Evolutionary conservation across 129 eudicot genomes (phyloP).

Genomic region (Oenanthe sinensis): DNA sequence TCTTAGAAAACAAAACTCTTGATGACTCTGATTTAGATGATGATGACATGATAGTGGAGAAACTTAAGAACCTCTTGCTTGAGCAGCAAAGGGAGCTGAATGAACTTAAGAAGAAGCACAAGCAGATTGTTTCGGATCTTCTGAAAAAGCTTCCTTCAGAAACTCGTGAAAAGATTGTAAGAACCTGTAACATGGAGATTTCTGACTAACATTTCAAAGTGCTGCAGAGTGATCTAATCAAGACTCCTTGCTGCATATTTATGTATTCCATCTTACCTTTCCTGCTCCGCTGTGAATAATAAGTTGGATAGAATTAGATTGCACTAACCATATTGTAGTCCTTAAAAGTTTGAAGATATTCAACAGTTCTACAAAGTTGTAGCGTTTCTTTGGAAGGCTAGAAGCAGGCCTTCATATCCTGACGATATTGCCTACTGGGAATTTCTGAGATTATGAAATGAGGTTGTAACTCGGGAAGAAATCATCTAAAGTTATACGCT

Average conservation of each 20-base stretch:
- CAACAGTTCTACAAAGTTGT: constrained; percentile 20
- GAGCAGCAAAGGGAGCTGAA: constrained; percentile 75
- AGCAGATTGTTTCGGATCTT: constrained; percentile 33
- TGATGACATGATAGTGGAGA: constrained; percentile 35
- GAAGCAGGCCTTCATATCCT: constrained; percentile 12
- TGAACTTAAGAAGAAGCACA: constrained; percentile 65
- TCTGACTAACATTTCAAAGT: constrained; percentile 19
- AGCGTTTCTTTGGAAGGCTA: constrained; percentile 10
- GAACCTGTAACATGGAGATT: constrained; percentile 36
- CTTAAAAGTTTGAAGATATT: constrained; percentile 13
- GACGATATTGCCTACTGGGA: constrained; percentile 28
- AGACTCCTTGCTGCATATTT: constrained; percentile 21
- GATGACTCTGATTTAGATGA: constrained; percentile 20
- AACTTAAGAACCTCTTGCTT: constrained; percentile 43
- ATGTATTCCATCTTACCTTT: constrained; percentile 30
- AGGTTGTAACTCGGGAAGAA: constrained; percentile 16
- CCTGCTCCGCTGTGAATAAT: background rate
- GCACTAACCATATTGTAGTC: constrained; percentile 9
- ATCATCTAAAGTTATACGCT: constrained; percentile 6
- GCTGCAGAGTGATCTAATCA: constrained; percentile 9
- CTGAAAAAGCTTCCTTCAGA: constrained; percentile 53
- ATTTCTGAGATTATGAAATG: constrained; percentile 20
- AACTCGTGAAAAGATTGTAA: constrained; percentile 38
- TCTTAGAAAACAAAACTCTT: background rate
- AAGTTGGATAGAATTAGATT: constrained; percentile 14